These are phyloP conservation scores for Fusarium setosum DNA, from an alignment of 2,329 filamentous ascomycete species.

Conservation along the genomic window DNA sequence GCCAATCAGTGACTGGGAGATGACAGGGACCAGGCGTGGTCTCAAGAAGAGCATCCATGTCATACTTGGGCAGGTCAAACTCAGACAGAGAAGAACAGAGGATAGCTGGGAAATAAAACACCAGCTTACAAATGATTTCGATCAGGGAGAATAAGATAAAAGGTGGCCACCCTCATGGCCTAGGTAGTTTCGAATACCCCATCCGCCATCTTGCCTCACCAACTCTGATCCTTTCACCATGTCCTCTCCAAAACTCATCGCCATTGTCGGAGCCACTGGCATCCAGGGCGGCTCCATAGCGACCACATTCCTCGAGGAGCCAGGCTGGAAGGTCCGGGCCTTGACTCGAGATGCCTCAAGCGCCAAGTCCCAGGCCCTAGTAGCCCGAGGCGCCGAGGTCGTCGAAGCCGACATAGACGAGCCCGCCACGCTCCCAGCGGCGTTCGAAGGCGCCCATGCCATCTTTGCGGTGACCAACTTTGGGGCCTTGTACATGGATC, in stretches of 20 bases:
- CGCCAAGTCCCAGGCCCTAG: conserved; percentile 1
- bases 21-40: too few relatives aligned
- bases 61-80: too few relatives aligned
- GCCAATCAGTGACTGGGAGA: too few relatives aligned
- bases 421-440: not conserved
- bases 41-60: too few relatives aligned
- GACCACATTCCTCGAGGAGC: conserved; percentile 5
- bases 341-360: conserved; percentile 10
- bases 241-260: conserved; percentile 35
- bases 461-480: conserved; percentile 47
- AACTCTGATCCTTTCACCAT: not conserved
- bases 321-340: conserved; percentile 5
- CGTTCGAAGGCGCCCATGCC: conserved; percentile 22
- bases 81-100: too few relatives aligned
- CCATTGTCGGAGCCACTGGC: conserved; percentile 53
- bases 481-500: conserved; percentile 30
- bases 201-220: too few relatives aligned
- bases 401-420: conserved; percentile 12
- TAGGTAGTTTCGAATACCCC: too few relatives aligned
- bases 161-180: too few relatives aligned
- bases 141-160: too few relatives aligned
- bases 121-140: too few relatives aligned
- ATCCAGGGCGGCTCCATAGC: conserved; percentile 49
- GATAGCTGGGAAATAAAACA: too few relatives aligned
- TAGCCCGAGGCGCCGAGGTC: conserved; percentile 3